Conservation (phyloP, 177 flowering plant species). For the Vitis hybrid region DNA sequence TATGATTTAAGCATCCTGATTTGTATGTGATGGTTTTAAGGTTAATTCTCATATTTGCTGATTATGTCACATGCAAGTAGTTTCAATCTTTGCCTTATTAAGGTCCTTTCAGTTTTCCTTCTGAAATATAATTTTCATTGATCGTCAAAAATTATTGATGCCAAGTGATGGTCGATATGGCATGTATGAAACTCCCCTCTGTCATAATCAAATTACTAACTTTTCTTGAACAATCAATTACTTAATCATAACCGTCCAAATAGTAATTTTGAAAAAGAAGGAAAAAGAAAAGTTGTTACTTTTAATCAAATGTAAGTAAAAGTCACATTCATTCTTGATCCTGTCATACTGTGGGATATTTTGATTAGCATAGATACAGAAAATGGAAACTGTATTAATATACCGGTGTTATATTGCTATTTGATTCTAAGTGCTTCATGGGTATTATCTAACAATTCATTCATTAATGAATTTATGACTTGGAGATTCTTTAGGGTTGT, state of each 20-base stretch:
- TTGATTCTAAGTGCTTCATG: too few relatives aligned
- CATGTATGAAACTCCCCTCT: not conserved
- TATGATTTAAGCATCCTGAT: slow-evolving; percentile 23
- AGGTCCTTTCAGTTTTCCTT: not conserved
- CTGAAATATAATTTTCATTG: not conserved
- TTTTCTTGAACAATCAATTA: not conserved
- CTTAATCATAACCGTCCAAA: not conserved
- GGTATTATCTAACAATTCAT: too few relatives aligned
- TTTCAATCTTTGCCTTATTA: not conserved
- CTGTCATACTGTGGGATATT: too few relatives aligned
- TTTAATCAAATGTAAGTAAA: not conserved
- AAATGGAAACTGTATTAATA: too few relatives aligned
- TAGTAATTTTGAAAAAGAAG: too few relatives aligned
- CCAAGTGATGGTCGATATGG: not conserved
- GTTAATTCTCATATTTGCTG: not conserved
- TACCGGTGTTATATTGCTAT: too few relatives aligned
- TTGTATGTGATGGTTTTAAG: too few relatives aligned
- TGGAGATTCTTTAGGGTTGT: too few relatives aligned
- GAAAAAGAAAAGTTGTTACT: not conserved
- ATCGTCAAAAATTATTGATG: not conserved
- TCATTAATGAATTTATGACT: too few relatives aligned
- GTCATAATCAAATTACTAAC: not conserved
- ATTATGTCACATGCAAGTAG: not conserved
- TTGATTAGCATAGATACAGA: too few relatives aligned
- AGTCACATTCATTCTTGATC: too few relatives aligned